Evolutionary conservation across 768 basidiomycete genomes (phyloP).

Genomic region (Sarcomyxa edulis): DNA sequence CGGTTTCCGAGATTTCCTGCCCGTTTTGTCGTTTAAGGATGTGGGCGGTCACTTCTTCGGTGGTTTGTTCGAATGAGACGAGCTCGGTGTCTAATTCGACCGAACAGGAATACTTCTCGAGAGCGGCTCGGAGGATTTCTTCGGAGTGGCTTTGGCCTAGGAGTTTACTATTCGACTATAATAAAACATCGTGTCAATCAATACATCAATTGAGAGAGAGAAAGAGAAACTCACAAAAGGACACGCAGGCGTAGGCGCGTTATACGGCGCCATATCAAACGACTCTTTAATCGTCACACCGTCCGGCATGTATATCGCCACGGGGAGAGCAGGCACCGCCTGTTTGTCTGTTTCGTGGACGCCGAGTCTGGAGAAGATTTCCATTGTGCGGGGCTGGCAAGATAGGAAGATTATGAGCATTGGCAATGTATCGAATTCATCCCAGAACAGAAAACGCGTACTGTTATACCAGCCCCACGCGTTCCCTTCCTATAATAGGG

Average conservation of each 20-base stretch:
- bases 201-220: no score
- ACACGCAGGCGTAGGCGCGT: not conserved
- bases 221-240: no score
- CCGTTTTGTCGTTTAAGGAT: slow-evolving; percentile 3
- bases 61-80: slow-evolving; percentile 17
- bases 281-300: not conserved
- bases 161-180: slow-evolving; percentile 18
- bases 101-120: slow-evolving; percentile 15
- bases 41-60: slow-evolving; percentile 15
- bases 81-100: slow-evolving; percentile 20
- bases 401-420: not conserved
- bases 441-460: slow-evolving; percentile 4
- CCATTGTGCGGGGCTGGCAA: slow-evolving; percentile 21
- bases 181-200: slow-evolving; percentile 10
- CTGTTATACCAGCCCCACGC: slow-evolving; percentile 19
- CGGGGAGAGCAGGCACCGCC: not conserved
- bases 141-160: slow-evolving; percentile 21
- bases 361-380: slow-evolving; percentile 22
- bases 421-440: not conserved
- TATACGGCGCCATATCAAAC: not conserved
- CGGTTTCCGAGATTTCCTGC: not conserved
- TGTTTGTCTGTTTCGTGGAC: no score
- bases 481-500: no score
- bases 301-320: not conserved
- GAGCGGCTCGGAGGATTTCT: slow-evolving; percentile 15